A percentile compares a stretch with the other conserved stretches of the same genome.
These are phyloP conservation scores for Sporothrix pseudoabietina DNA, from an alignment of 2,329 filamentous ascomycete genomes.

Conservation along the genomic window DNA sequence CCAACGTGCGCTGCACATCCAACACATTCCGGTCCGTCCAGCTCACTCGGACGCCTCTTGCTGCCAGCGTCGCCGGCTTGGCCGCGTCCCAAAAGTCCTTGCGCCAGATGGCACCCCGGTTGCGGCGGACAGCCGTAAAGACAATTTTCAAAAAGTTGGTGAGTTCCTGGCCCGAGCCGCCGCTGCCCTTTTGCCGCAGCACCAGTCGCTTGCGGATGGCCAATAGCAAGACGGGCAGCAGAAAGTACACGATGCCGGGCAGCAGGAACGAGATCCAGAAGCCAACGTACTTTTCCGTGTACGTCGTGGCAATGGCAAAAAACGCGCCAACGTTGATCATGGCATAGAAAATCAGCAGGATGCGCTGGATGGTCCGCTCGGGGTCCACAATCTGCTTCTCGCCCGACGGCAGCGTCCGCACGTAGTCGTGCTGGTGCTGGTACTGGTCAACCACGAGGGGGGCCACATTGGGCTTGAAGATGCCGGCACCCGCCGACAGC, in stretches of 20 bases:
- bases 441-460: slow-evolving; percentile 51
- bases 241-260: slow-evolving; percentile 56
- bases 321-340: slow-evolving; percentile 70
- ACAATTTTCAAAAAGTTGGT: slow-evolving; percentile 60
- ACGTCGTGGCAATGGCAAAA: slow-evolving; percentile 65
- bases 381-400: slow-evolving; percentile 53
- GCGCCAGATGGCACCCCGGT: slow-evolving; percentile 59
- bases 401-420: slow-evolving; percentile 47
- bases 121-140: slow-evolving; percentile 55
- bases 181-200: slow-evolving; percentile 59
- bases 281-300: slow-evolving; percentile 73
- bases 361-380: slow-evolving; percentile 51
- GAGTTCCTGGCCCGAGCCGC: slow-evolving; percentile 62
- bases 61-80: slow-evolving; percentile 63
- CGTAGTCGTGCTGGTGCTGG: slow-evolving; percentile 45
- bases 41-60: slow-evolving; percentile 44
- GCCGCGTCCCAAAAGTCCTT: slow-evolving; percentile 66
- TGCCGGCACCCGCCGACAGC: slow-evolving; percentile 68
- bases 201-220: slow-evolving; percentile 52
- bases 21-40: not conserved
- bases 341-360: slow-evolving; percentile 57
- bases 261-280: slow-evolving; percentile 69
- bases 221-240: slow-evolving; percentile 60
- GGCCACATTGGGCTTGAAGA: slow-evolving; percentile 66
- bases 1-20: slow-evolving; percentile 46